Base-by-base conservation (phyloP, 768 basidiomycete species). In the Pleurotus djamor region DNA sequence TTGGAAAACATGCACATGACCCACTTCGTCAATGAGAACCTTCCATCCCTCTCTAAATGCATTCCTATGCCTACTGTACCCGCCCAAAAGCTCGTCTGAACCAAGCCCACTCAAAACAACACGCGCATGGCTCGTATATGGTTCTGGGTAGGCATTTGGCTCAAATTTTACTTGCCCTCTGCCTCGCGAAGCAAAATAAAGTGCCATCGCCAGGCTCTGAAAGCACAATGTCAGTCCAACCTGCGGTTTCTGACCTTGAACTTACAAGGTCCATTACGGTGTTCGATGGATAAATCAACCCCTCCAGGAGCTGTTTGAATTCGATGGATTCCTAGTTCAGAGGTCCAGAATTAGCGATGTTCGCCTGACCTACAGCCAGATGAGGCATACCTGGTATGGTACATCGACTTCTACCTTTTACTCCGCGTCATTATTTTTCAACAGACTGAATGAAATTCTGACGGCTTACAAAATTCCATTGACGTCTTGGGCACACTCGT, bases 21-120 rank as follows among this genome's bases (percentile, higher is more conserved):
- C 60, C 62, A 94, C 95, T 82, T 97, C 95, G 35, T 88, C 79
- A 52, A 96, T 81, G 45, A 94, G 82, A 7, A 84, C 88, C 62
- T 77, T 66, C 94, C 94, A 96, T 9, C 91, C 85, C 16, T 79
- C 82, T 5, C 71, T 65, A 68, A 84, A 98, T 1, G 87, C 91
- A 8, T 85, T 83, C 6, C 93, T 83, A 74, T 98, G 95, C 59
- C 97, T 80, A 2, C 91, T 83, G 70, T 99, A 99, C 1, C 97
- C 97, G 2, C 95, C 97, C 4, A 99, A 78, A 43, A 98, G 79
- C 69, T 99, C 97, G 68, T 99, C 97, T 0, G 97, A 92, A 0
- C 97, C 97, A 5, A 99, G 77, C 1, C 97, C 97, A 62, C 87
- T 96, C 28, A 99, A 74, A 7, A 98, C 75, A 0, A 98, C 94